A percentile compares a stretch with the other conserved stretches of the same genome.
These are phyloP conservation scores for Colletotrichum chrysophilum DNA, from an alignment of 2,329 filamentous ascomycete species.

Conservation along the genomic window DNA sequence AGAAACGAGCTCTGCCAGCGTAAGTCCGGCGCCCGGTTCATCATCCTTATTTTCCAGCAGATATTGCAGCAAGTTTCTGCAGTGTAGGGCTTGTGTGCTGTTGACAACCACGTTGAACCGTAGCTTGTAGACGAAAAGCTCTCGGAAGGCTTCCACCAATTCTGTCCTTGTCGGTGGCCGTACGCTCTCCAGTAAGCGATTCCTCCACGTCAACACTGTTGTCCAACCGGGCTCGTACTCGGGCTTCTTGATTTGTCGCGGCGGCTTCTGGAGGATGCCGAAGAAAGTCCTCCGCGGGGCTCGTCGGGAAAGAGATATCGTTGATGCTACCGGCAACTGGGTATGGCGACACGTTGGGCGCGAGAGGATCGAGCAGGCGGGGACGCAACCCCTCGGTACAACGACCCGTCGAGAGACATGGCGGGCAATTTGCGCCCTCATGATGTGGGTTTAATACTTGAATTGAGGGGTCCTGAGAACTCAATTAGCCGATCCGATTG, in stretches of 20 bases:
- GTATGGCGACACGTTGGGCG: conserved; percentile 25
- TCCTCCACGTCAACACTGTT: conserved; percentile 71
- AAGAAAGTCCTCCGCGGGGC: conserved; percentile 57
- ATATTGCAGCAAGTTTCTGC: conserved; percentile 64
- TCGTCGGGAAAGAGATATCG: conserved; percentile 25
- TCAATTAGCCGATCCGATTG: background rate
- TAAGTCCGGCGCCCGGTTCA: conserved; percentile 35
- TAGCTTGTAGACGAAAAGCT: conserved; percentile 66
- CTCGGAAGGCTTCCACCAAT: conserved; percentile 67
- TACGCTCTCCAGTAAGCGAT: conserved; percentile 65
- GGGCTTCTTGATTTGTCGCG: conserved; percentile 64
- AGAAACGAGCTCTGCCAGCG: conserved; percentile 45
- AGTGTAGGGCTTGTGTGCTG: conserved; percentile 67
- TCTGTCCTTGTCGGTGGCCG: conserved; percentile 69
- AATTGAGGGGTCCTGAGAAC: background rate
- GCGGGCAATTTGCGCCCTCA: conserved; percentile 51
- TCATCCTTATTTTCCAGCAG: conserved; percentile 47
- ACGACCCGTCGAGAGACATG: conserved; percentile 46
- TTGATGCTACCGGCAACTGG: conserved; percentile 27
- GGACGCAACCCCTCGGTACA: conserved; percentile 35
- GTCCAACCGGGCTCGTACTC: conserved; percentile 75
- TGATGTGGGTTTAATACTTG: conserved; percentile 31
- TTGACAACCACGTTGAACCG: conserved; percentile 58
- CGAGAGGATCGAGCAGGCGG: conserved; percentile 38
- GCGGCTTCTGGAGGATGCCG: conserved; percentile 64